Base-by-base conservation (phyloP, 129 eudicot species). In the Tagetes patula region DNA sequence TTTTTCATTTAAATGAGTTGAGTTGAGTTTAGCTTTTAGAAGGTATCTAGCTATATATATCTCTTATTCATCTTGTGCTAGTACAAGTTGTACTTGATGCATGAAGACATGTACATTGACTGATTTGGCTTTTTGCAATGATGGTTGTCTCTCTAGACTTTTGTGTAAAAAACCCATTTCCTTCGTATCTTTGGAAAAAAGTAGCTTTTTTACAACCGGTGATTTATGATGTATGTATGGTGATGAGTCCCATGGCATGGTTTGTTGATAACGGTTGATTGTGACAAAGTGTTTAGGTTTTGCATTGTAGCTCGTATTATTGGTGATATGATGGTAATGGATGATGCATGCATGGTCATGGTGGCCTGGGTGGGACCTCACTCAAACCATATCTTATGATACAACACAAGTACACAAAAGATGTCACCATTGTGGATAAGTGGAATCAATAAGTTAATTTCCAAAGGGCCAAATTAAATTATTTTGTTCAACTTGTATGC, bases 371-470 rank as follows among this genome's bases (percentile, higher is more conserved):
- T 64, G 78, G 82, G 82, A 43, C 74, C 77, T 77, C 31, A 36
- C 20, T 4, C 5, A n/a, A 78, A 78, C 77, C 82, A 79, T 79
- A 72, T 78, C 82, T 78, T 55, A 72, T 72, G 77, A 78, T 78
- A 65, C 41, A 64, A 63, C 82, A 71, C 67, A 78, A 78, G 78
- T 79, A 79, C 82, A 79, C 61, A 72, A 79, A 54, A 71, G 49
- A 70, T 71, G 77, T 71, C 77, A 78, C 69, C 77, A 72, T 43
- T 72, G 42, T 79, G 82, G 82, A 78, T 78, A 78, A 78, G 82
- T 78, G 78, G 77, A 71, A 71, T 63, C 73, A 63, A 71, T 78
- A 55, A 71, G 73, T 43, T 20, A 20, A 20, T 20, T 71, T 69
- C 38, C 40, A 11, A 36, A 36, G 43, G 67, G 43, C 49, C 33